Evolutionary conservation across 257 asterid species (phyloP).

Genomic region (Solanum chilense): DNA sequence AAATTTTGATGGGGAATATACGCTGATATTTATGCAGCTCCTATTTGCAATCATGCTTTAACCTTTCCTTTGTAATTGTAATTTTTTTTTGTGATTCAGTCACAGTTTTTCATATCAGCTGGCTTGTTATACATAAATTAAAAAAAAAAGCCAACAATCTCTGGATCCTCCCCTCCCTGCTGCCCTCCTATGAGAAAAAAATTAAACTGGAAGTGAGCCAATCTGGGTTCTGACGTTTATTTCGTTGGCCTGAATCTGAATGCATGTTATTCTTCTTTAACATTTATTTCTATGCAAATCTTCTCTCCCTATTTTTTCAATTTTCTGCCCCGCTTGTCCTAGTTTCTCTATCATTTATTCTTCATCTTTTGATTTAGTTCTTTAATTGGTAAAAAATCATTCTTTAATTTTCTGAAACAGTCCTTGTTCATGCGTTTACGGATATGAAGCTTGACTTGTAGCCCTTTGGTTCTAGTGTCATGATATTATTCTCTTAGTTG

Average conservation of each 20-base stretch:
- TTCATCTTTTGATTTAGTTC: background rate
- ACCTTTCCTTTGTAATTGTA: background rate
- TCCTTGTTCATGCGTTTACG: background rate
- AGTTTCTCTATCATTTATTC: background rate
- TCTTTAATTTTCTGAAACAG: background rate
- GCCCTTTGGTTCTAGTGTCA: background rate
- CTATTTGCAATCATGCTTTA: background rate
- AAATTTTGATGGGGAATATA: background rate
- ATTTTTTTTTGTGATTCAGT: background rate
- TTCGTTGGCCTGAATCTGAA: background rate
- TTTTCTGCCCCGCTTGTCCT: background rate
- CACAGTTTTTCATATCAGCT: background rate
- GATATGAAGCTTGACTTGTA: background rate
- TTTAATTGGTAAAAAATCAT: background rate
- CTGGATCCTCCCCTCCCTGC: background rate
- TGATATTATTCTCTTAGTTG: background rate
- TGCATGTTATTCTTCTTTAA: background rate
- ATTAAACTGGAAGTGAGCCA: background rate
- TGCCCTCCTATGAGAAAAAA: background rate
- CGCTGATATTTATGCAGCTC: background rate
- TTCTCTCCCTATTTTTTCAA: background rate
- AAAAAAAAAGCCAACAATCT: background rate
- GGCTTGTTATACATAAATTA: background rate
- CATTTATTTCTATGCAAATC: background rate
- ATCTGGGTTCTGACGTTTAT: background rate